phyloP scores from a whole-genome alignment of 2,329 filamentous ascomycete genomes.

The Orbilia javanica region DNA sequence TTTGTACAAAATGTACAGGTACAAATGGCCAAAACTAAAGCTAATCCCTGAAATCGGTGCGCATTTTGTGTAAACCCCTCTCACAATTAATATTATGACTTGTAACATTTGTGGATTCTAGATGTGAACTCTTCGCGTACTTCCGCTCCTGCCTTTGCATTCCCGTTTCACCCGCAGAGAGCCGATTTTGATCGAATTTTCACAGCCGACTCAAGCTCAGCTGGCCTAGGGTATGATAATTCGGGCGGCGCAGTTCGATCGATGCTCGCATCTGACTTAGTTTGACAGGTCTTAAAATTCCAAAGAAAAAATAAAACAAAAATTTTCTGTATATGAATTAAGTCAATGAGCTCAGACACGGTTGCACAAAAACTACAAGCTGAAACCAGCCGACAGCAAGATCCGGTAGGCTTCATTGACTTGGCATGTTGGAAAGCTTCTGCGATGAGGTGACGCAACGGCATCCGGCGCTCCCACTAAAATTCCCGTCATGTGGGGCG shows the following conservation, averaged over 20 bases:
- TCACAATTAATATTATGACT: conserved; percentile 43
- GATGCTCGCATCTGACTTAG: conserved; percentile 32
- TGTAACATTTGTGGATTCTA: conserved; percentile 46
- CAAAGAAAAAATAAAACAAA: too few relatives aligned
- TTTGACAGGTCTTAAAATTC: conserved; percentile 9
- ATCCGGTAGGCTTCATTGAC: conserved; percentile 24
- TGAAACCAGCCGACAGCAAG: conserved; percentile 39
- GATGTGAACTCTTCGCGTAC: conserved; percentile 45
- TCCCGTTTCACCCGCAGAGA: conserved; percentile 57
- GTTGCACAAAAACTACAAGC: conserved; percentile 20
- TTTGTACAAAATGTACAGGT: conserved; percentile 47
- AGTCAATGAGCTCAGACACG: conserved; percentile 30
- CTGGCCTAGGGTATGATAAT: conserved; percentile 33
- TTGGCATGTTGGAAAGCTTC: conserved; percentile 37
- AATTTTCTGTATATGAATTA: too few relatives aligned
- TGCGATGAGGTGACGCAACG: conserved; percentile 55
- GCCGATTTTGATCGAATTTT: conserved; percentile 34
- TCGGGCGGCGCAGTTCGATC: neutral
- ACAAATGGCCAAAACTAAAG: conserved; percentile 17
- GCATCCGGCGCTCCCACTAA: conserved; percentile 22
- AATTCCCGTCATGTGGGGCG: conserved; percentile 45
- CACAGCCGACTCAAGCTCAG: conserved; percentile 49
- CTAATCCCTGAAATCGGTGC: conserved; percentile 20
- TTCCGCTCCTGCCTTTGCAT: conserved; percentile 58
- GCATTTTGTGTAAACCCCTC: conserved; percentile 3